phyloP scores from a whole-genome alignment of 2,329 filamentous ascomycete species.

The Penicillium italicum region DNA sequence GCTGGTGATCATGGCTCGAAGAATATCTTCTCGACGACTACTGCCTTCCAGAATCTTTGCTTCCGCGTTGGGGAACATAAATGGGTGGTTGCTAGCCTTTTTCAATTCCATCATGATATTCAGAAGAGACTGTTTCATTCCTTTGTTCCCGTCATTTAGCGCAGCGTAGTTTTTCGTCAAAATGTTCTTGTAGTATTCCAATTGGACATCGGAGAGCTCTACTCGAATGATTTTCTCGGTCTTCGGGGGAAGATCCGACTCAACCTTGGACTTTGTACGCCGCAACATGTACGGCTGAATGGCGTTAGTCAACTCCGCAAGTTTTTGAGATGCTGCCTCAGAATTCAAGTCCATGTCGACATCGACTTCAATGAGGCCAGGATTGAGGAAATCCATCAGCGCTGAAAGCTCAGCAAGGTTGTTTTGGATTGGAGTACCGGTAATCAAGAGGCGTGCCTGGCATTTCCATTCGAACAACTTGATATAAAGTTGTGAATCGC shows the following conservation, averaged over 20 bases:
- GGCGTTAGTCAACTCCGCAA: slow-evolving; percentile 76
- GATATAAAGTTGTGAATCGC: slow-evolving; percentile 86
- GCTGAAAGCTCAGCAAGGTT: slow-evolving; percentile 89
- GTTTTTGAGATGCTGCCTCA: slow-evolving; percentile 78
- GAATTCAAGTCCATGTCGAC: slow-evolving; percentile 83
- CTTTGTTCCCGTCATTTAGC: slow-evolving; percentile 81
- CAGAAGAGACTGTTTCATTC: slow-evolving; percentile 88
- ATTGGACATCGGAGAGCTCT: slow-evolving; percentile 89
- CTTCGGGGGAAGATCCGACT: slow-evolving; percentile 93
- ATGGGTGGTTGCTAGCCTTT: slow-evolving; percentile 97
- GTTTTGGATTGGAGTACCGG: slow-evolving; percentile 95
- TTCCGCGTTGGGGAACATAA: slow-evolving; percentile 94
- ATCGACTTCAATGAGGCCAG: slow-evolving; percentile 87
- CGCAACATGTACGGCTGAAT: slow-evolving; percentile 94
- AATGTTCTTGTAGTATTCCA: slow-evolving; percentile 99
- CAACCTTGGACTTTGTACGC: slow-evolving; percentile 94
- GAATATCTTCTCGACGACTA: slow-evolving; percentile 77
- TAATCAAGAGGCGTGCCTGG: slow-evolving; percentile 87
- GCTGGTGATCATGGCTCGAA: slow-evolving; percentile 90
- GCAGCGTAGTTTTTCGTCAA: slow-evolving; percentile 94
- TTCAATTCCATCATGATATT: slow-evolving; percentile 99
- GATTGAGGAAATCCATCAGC: slow-evolving; percentile 92
- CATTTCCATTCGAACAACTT: slow-evolving; percentile 82
- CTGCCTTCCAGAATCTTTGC: slow-evolving; percentile 80
- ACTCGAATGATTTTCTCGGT: slow-evolving; percentile 99